A percentile compares a stretch with the other conserved stretches of the same genome.
These are phyloP conservation scores for Canariomyces notabilis DNA, from an alignment of 2,329 filamentous ascomycete species.

Conservation along the genomic window DNA sequence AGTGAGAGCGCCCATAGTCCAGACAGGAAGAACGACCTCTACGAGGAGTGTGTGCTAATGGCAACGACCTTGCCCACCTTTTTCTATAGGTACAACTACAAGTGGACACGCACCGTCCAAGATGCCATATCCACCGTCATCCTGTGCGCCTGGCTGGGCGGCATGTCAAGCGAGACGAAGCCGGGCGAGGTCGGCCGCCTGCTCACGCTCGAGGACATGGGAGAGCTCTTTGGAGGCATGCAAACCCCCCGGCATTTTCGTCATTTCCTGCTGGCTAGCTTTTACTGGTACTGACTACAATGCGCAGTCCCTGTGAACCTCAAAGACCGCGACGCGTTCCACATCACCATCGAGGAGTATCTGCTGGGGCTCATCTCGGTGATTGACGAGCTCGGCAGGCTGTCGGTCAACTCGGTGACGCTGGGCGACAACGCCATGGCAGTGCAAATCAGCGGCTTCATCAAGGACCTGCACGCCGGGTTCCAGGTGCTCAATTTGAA, in stretches of 20 bases:
- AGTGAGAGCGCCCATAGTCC: too few species aligned
- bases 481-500: slow-evolving; percentile 98
- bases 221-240: slow-evolving; percentile 67
- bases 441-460: slow-evolving; percentile 80
- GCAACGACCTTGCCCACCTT: background rate
- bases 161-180: slow-evolving; percentile 53
- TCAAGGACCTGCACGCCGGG: slow-evolving; percentile 91
- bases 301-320: slow-evolving; percentile 78
- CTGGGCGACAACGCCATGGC: slow-evolving; percentile 83
- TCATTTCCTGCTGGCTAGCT: background rate
- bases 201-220: slow-evolving; percentile 83
- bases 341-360: slow-evolving; percentile 96
- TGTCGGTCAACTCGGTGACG: slow-evolving; percentile 92
- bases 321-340: slow-evolving; percentile 85
- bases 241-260: slow-evolving; percentile 11
- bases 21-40: too few species aligned
- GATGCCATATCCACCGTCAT: slow-evolving; percentile 61
- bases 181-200: slow-evolving; percentile 58
- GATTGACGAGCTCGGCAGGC: slow-evolving; percentile 82
- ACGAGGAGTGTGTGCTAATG: background rate
- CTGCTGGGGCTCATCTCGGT: slow-evolving; percentile 81
- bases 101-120: slow-evolving; percentile 82
- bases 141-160: slow-evolving; percentile 71
- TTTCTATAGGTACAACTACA: slow-evolving; percentile 61
- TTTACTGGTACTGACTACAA: background rate